phyloP scores from a whole-genome alignment of 371 early-diverging fungal genomes.

The Mucor mucedo region DNA sequence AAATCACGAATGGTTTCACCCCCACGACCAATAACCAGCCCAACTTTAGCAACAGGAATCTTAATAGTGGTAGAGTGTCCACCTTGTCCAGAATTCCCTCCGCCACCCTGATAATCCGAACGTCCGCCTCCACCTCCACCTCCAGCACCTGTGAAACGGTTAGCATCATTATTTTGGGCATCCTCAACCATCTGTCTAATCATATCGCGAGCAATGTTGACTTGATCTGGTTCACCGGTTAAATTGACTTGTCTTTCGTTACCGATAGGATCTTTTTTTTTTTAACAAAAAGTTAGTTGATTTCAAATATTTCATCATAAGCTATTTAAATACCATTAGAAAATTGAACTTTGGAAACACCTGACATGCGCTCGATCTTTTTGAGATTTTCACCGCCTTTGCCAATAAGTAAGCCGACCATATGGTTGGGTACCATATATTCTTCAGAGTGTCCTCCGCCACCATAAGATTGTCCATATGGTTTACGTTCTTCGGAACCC shows the following conservation, averaged over 20 bases:
- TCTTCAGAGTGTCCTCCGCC: constrained; percentile 44
- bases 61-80: constrained; percentile 51
- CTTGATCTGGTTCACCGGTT: constrained; percentile 65
- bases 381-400: constrained; percentile 83
- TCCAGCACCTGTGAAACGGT: constrained; percentile 23
- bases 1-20: constrained; percentile 90
- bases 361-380: constrained; percentile 76
- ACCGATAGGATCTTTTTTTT: constrained; percentile 39
- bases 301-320: background rate
- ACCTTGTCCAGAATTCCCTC: constrained; percentile 12
- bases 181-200: constrained; percentile 60
- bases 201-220: constrained; percentile 67
- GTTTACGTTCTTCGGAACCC: constrained; percentile 54
- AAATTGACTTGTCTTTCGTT: constrained; percentile 68
- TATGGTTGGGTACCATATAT: constrained; percentile 66
- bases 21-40: constrained; percentile 88
- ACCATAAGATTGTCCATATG: constrained; percentile 15
- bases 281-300: background rate
- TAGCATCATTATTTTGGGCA: constrained; percentile 38
- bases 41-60: constrained; percentile 77
- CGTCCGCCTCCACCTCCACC: constrained; percentile 14
- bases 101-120: constrained; percentile 14
- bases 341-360: constrained; percentile 72
- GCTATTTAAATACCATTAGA: constrained; percentile 50
- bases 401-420: constrained; percentile 89